Conservation (phyloP, 495 filamentous ascomycete species). For the Hyaloscypha bicolor region DNA sequence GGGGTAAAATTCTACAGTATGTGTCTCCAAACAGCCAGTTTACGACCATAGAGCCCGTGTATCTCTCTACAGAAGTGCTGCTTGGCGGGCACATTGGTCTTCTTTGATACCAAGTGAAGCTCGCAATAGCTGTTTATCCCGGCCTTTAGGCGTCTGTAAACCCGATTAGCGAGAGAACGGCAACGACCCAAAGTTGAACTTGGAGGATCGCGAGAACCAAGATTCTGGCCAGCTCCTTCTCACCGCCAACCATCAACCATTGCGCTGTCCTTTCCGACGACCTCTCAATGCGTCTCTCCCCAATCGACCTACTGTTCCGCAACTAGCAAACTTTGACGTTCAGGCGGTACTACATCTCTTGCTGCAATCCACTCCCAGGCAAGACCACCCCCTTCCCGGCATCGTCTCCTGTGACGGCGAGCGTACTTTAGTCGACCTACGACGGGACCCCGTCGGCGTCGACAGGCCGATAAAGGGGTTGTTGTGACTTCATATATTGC, state of each 20-base stretch:
- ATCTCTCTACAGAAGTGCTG: neutral
- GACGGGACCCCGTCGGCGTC: slow-evolving; percentile 28
- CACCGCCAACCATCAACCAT: slow-evolving; percentile 22
- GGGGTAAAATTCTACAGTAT: neutral
- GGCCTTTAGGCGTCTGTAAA: neutral
- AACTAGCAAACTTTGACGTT: slow-evolving; percentile 16
- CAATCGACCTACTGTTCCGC: slow-evolving; percentile 10
- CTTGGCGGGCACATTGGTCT: neutral
- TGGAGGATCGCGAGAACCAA: slow-evolving; percentile 29
- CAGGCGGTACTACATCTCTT: neutral
- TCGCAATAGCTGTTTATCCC: neutral
- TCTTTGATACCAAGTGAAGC: neutral
- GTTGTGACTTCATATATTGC: slow-evolving; percentile 16
- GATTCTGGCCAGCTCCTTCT: slow-evolving; percentile 18
- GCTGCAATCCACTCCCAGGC: slow-evolving; percentile 18
- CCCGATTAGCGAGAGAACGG: neutral
- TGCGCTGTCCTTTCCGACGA: slow-evolving; percentile 5
- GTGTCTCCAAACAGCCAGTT: neutral
- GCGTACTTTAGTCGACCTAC: slow-evolving; percentile 23
- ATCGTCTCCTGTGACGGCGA: slow-evolving; percentile 8
- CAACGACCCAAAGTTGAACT: slow-evolving; percentile 16
- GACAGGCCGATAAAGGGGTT: slow-evolving; percentile 17
- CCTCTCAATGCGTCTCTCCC: slow-evolving; percentile 26
- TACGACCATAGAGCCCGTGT: neutral
- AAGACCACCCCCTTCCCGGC: slow-evolving; percentile 7